phyloP scores from a whole-genome alignment of 1,284 basidiomycete genomes.

The Neonothopanus nambi region DNA sequence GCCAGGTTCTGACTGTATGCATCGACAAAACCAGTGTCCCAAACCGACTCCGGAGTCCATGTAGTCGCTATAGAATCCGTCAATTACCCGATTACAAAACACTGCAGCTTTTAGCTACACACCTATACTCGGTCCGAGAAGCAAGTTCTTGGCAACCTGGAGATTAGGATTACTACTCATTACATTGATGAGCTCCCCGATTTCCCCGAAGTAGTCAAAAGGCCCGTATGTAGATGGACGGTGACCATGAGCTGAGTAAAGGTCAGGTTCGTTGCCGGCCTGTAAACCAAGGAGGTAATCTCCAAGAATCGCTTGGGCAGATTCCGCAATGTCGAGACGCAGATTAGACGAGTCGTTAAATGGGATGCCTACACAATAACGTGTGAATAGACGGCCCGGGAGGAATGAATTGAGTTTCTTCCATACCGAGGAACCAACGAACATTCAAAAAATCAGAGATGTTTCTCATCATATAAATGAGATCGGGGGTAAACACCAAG shows the following conservation, averaged over 20 bases:
- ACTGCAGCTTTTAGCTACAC: neutral
- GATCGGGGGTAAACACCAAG: slow-evolving; percentile 47
- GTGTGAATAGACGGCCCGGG: slow-evolving; percentile 25
- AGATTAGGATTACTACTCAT: slow-evolving; percentile 44
- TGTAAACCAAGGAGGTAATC: slow-evolving; percentile 45
- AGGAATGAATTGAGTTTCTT: neutral
- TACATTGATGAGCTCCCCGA: slow-evolving; percentile 33
- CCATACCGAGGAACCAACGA: slow-evolving; percentile 49
- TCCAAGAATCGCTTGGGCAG: slow-evolving; percentile 44
- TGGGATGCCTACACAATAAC: slow-evolving; percentile 46
- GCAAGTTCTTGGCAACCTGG: slow-evolving; percentile 31
- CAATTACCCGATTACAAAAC: too few species aligned
- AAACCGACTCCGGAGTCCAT: slow-evolving; percentile 42
- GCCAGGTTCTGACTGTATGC: slow-evolving; percentile 38
- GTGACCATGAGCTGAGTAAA: slow-evolving; percentile 22
- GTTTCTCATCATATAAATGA: slow-evolving; percentile 52
- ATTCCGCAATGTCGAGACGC: slow-evolving; percentile 44
- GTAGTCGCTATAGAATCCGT: slow-evolving; percentile 26
- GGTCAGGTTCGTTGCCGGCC: slow-evolving; percentile 54
- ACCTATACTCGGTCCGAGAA: slow-evolving; percentile 49
- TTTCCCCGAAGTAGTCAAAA: slow-evolving; percentile 47
- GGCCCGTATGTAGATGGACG: slow-evolving; percentile 21
- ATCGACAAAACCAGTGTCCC: slow-evolving; percentile 39
- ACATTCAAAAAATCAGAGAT: slow-evolving; percentile 43
- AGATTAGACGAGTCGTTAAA: slow-evolving; percentile 51